These are phyloP conservation scores for Chrysanthemum makinoi DNA, from an alignment of 129 eudicot species.

Conservation along the genomic window DNA sequence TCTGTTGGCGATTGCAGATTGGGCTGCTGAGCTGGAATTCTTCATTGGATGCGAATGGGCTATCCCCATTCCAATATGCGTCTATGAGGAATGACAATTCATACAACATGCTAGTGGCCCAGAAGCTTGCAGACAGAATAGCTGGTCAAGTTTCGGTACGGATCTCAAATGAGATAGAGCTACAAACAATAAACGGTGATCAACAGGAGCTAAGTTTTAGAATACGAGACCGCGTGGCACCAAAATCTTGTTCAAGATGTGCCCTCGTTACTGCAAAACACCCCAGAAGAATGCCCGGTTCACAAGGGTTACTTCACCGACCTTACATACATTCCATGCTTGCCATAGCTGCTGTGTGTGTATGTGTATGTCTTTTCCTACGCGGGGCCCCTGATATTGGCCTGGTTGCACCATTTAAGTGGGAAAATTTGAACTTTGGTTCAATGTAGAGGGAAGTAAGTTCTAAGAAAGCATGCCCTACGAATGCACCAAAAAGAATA, in stretches of 20 bases:
- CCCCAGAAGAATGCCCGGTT: slow-evolving; percentile 42
- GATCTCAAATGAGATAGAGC: slow-evolving; percentile 51
- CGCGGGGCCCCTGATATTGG: slow-evolving; percentile 71
- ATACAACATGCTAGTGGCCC: slow-evolving; percentile 61
- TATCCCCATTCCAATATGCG: slow-evolving; percentile 75
- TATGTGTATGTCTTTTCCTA: slow-evolving; percentile 80
- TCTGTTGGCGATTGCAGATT: slow-evolving; percentile 37
- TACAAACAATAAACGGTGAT: slow-evolving; percentile 19
- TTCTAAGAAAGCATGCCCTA: no score
- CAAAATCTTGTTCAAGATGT: slow-evolving; percentile 68
- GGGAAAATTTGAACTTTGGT: slow-evolving; percentile 79
- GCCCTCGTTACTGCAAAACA: slow-evolving; percentile 45
- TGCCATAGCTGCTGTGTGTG: slow-evolving; percentile 95
- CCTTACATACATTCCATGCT: slow-evolving; percentile 91
- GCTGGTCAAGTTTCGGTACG: slow-evolving; percentile 69
- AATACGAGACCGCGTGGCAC: slow-evolving; percentile 13
- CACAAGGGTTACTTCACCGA: slow-evolving; percentile 69
- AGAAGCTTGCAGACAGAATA: slow-evolving; percentile 53
- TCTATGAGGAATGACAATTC: slow-evolving; percentile 71
- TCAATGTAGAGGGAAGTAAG: slow-evolving; percentile 34
- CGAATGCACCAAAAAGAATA: slow-evolving; percentile 24
- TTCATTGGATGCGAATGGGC: slow-evolving; percentile 64
- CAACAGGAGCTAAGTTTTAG: slow-evolving; percentile 36
- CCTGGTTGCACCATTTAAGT: slow-evolving; percentile 52
- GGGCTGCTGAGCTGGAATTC: slow-evolving; percentile 81